These are phyloP conservation scores for Asclepias syriaca DNA, from an alignment of 257 asterid species.

Conservation along the genomic window DNA sequence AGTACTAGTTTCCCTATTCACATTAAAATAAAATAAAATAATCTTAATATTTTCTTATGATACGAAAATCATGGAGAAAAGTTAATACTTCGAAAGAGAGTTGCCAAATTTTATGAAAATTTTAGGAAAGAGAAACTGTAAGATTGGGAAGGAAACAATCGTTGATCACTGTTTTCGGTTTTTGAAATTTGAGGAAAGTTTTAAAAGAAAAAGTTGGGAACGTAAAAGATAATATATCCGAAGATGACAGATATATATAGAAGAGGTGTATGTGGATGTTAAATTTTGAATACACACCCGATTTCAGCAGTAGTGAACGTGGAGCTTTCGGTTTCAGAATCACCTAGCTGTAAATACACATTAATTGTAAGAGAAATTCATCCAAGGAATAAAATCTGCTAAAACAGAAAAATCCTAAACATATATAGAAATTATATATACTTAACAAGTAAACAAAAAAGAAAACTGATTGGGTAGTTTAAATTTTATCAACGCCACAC, in stretches of 20 bases:
- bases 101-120: background rate
- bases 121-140: background rate
- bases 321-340: constrained; percentile 43
- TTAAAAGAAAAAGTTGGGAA: background rate
- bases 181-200: constrained; percentile 3
- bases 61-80: background rate
- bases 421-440: background rate
- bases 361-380: constrained; percentile 22
- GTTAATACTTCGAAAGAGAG: background rate
- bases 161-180: constrained; percentile 7
- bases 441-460: background rate
- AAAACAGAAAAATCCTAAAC: background rate
- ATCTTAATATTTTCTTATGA: background rate
- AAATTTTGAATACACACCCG: constrained; percentile 39
- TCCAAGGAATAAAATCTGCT: background rate
- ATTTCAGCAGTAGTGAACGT: constrained; percentile 34
- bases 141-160: background rate
- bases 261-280: background rate
- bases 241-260: background rate
- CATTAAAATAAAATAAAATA: background rate
- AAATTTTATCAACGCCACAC: constrained; percentile 30
- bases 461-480: background rate
- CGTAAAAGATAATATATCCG: background rate
- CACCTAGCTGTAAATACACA: constrained; percentile 44
- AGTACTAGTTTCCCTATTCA: constrained; percentile 40